These are phyloP conservation scores for Meredithiella fracta DNA, from an alignment of 2,329 filamentous ascomycete species.

Conservation along the genomic window DNA sequence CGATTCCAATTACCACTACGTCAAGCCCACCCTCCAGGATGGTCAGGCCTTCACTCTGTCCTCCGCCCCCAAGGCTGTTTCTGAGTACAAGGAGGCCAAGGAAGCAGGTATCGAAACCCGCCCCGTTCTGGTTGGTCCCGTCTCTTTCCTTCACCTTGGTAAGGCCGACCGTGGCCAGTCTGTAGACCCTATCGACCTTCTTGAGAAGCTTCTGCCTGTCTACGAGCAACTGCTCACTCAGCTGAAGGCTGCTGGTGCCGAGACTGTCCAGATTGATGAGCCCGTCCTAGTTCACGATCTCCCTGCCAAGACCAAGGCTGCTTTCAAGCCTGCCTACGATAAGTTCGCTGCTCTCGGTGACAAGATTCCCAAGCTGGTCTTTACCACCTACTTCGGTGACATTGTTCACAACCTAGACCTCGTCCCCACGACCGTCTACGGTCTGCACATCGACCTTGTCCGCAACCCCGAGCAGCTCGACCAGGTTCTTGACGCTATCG, in stretches of 20 bases:
- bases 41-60: conserved; percentile 89
- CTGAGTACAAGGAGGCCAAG: conserved; percentile 94
- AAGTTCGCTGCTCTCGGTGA: conserved; percentile 61
- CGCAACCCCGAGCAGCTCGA: conserved; percentile 96
- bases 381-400: conserved; percentile 98
- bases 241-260: conserved; percentile 91
- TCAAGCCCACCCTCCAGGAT: conserved; percentile 96
- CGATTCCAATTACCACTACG: conserved; percentile 99
- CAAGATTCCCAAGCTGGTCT: conserved; percentile 71
- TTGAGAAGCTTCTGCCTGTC: conserved; percentile 83
- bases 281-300: conserved; percentile 92
- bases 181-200: conserved; percentile 82
- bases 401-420: conserved; percentile 97
- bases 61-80: conserved; percentile 79
- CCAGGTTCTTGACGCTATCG: conserved; percentile 64
- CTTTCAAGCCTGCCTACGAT: conserved; percentile 96
- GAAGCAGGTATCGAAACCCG: conserved; percentile 85
- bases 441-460: conserved; percentile 87
- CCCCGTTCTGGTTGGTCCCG: conserved; percentile 85
- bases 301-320: conserved; percentile 73
- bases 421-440: conserved; percentile 63
- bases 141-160: conserved; percentile 92
- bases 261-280: conserved; percentile 97
- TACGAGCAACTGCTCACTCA: conserved; percentile 85
- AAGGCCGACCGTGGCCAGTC: conserved; percentile 95